A percentile compares a stretch with the other conserved stretches of the same genome.
Conservation (phyloP, 2,329 filamentous ascomycete genomes). For the Apiospora koreana region DNA sequence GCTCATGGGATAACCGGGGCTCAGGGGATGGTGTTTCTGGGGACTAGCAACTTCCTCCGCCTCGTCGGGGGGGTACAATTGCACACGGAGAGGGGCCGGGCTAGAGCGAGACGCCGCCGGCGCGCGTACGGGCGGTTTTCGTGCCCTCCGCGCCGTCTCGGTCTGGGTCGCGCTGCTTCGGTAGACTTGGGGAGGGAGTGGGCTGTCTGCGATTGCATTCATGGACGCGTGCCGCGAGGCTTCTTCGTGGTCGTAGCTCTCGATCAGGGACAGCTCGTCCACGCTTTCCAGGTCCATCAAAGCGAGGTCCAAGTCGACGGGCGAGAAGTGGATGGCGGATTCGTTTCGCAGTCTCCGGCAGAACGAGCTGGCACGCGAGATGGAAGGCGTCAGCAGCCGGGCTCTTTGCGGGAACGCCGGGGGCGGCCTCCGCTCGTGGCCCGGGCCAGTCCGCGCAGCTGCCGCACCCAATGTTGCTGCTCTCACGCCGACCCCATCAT, state of each 20-base stretch:
- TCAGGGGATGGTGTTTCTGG: background rate
- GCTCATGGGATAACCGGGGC: background rate
- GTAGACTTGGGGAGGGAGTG: background rate
- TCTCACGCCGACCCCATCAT: background rate
- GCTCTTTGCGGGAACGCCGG: background rate
- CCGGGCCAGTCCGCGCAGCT: background rate
- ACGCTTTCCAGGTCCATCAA: background rate
- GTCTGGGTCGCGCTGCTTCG: background rate
- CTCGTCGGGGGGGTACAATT: background rate
- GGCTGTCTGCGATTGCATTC: background rate
- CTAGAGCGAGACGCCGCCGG: background rate
- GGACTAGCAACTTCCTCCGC: too few species aligned
- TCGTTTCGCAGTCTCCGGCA: background rate
- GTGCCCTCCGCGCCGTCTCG: background rate
- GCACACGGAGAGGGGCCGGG: background rate
- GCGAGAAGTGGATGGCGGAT: background rate
- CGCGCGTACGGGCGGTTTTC: background rate
- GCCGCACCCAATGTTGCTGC: background rate
- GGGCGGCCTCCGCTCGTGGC: background rate
- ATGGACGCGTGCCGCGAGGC: background rate
- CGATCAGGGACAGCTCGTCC: background rate
- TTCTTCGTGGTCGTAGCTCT: background rate
- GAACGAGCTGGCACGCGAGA: background rate
- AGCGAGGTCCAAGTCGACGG: background rate
- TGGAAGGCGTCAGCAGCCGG: background rate